phyloP scores from a whole-genome alignment of 768 basidiomycete species.

The Ramaria sp. region DNA sequence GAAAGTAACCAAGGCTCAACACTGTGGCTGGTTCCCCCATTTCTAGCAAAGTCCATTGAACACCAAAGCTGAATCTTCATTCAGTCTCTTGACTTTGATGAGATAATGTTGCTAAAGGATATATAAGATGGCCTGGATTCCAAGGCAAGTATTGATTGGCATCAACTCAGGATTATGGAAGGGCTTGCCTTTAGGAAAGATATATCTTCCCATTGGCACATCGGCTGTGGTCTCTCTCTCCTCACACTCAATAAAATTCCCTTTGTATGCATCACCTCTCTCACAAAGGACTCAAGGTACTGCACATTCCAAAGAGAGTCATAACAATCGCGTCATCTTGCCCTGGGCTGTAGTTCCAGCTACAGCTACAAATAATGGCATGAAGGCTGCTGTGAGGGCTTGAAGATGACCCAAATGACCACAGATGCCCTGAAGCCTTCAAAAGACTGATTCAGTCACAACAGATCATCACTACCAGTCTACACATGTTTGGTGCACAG shows the following conservation, averaged over 20 bases:
- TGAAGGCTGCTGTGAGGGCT: conserved; percentile 21
- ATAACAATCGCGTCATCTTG: conserved; percentile 15
- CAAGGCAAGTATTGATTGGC: background rate
- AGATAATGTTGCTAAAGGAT: too few species aligned
- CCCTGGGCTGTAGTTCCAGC: conserved; percentile 17
- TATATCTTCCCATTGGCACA: conserved; percentile 16
- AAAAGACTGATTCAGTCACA: background rate
- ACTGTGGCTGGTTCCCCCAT: conserved; percentile 20
- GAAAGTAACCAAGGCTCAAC: conserved; percentile 20
- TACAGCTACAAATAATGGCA: conserved; percentile 18
- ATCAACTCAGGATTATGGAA: too few species aligned
- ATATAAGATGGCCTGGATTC: too few species aligned
- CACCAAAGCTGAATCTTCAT: conserved; percentile 17
- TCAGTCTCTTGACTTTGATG: too few species aligned
- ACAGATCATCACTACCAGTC: background rate
- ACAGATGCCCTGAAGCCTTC: conserved; percentile 19
- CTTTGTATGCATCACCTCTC: conserved; percentile 28
- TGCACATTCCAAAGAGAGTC: conserved; percentile 20
- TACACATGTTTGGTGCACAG: conserved; percentile 26
- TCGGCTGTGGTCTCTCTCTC: conserved; percentile 21
- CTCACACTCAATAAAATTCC: conserved; percentile 24
- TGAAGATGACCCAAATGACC: conserved; percentile 25
- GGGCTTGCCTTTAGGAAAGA: conserved; percentile 21
- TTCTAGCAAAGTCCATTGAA: conserved; percentile 23
- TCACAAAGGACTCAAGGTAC: conserved; percentile 24